Percentiles rank a stretch among this genome's conserved stretches.
Evolutionary conservation across 2,329 filamentous ascomycete species (phyloP).

Genomic region (Capronia americana): DNA sequence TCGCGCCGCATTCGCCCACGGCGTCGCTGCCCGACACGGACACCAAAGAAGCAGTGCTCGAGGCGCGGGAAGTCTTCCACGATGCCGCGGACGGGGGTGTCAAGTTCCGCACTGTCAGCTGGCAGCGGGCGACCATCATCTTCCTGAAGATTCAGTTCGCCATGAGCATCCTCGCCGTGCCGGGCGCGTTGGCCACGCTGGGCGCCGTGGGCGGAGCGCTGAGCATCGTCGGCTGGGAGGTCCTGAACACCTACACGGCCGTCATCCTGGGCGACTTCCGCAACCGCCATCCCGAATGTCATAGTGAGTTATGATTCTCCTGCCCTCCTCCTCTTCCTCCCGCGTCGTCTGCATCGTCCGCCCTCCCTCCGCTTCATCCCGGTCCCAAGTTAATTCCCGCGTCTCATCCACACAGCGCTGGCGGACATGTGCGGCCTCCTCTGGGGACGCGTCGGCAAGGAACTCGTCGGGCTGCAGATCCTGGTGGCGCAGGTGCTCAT

Average conservation of each 20-base stretch:
- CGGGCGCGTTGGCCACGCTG: constrained; percentile 55
- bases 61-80: constrained; percentile 56
- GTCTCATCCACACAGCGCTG: neutral
- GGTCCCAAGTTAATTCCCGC: neutral
- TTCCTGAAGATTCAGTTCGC: constrained; percentile 58
- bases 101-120: constrained; percentile 61
- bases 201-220: constrained; percentile 56
- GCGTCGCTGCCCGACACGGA: constrained; percentile 4
- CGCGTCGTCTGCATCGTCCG: neutral
- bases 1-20: neutral
- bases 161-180: constrained; percentile 58
- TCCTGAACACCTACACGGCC: constrained; percentile 53
- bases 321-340: neutral
- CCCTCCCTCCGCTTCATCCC: constrained; percentile 44
- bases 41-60: constrained; percentile 11
- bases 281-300: constrained; percentile 59
- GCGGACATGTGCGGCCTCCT: constrained; percentile 56
- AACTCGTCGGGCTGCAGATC: constrained; percentile 17
- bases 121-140: constrained; percentile 59
- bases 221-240: constrained; percentile 56
- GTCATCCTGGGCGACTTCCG: constrained; percentile 60
- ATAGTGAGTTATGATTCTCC: constrained; percentile 41
- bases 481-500: constrained; percentile 43
- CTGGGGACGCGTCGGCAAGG: constrained; percentile 21
- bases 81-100: constrained; percentile 55